These are phyloP conservation scores for Solanum sejunctum DNA, from an alignment of 257 asterid genomes.

Conservation along the genomic window DNA sequence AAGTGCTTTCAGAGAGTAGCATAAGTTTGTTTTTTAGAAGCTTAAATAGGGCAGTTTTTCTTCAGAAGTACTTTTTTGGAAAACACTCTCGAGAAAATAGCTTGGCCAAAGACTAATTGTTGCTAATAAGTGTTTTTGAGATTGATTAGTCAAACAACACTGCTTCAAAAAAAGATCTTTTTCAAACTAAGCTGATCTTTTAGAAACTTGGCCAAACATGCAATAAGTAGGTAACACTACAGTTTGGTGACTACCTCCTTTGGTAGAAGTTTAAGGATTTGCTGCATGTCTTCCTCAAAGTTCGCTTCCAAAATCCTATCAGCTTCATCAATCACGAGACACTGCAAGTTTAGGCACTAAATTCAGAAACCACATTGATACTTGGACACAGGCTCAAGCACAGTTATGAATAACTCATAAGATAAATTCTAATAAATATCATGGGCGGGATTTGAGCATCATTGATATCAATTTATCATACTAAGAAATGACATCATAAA, in stretches of 20 bases:
- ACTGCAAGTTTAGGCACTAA: conserved; percentile 43
- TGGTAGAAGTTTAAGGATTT: conserved; percentile 64
- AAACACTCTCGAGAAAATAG: not conserved
- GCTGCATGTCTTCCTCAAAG: conserved; percentile 92
- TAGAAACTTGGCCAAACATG: not conserved
- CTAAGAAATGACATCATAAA: not conserved
- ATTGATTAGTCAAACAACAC: not conserved
- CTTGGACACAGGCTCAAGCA: not conserved
- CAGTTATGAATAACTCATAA: not conserved
- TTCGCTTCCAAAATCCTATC: conserved; percentile 93
- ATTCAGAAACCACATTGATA: not conserved
- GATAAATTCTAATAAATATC: not conserved
- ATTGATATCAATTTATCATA: not conserved
- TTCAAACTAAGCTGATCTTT: not conserved
- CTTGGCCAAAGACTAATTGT: not conserved
- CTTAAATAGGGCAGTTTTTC: not conserved
- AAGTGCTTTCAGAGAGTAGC: not conserved
- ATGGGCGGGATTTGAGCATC: not conserved
- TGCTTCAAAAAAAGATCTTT: not conserved
- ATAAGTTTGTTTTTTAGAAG: not conserved
- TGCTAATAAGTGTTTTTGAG: not conserved
- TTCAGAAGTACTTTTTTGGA: not conserved
- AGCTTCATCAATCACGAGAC: conserved; percentile 92
- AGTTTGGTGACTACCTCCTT: conserved; percentile 52
- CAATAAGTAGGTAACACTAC: not conserved